Evolutionary conservation across 2,329 filamentous ascomycete genomes (phyloP), one percentile per base, ranked within the genome.

Genomic region (Aspergillus felis): DNA sequence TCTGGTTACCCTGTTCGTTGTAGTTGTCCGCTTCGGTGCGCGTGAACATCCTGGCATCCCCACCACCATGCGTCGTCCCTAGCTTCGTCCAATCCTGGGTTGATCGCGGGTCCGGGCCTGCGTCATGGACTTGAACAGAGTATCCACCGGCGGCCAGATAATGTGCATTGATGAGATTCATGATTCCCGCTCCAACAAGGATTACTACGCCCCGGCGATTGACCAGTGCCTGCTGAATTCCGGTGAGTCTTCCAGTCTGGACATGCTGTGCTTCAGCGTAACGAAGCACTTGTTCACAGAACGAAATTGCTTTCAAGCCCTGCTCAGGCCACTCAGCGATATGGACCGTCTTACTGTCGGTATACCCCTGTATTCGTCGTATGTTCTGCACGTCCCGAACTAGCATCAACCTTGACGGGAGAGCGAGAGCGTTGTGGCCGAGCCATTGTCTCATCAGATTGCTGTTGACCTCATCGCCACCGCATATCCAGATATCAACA

Each of bases 1-100:
- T 48, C 4, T n/a, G 4, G 44, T 42, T 54, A n/a, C 52, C 28
- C 48, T 29, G 48, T 24, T 54, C 52, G 17, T 54, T 54, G 52
- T 54, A 54, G 52, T 48, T 54, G 28, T 54, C 52, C 44, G 52
- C 52, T 48, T 54, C 52, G 4, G 52, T 48, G 24, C 22, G 20
- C 4, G 52, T 54, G 27, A n/a, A 54, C 52, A 54, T 54, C 3
- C 52, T 25, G 14, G 52, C 52, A 49, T 54, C 48, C 22, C 42
- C 42, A 27, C 52, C 52, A 7, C 52, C 24, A 42, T 48, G 20
- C 17, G 52, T 54, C 20, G 48, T 29, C 22, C 52, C 52, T 24
- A 54, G 44, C 1, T 27, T 41, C 32, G 52, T 22, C 42, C 52
- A 54, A 32, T 52, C 32, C 50, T 35, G 8, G 29, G 29, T 41